These are phyloP conservation scores for Ajuga chamaepitys DNA, from an alignment of 257 asterid genomes.

Conservation along the genomic window DNA sequence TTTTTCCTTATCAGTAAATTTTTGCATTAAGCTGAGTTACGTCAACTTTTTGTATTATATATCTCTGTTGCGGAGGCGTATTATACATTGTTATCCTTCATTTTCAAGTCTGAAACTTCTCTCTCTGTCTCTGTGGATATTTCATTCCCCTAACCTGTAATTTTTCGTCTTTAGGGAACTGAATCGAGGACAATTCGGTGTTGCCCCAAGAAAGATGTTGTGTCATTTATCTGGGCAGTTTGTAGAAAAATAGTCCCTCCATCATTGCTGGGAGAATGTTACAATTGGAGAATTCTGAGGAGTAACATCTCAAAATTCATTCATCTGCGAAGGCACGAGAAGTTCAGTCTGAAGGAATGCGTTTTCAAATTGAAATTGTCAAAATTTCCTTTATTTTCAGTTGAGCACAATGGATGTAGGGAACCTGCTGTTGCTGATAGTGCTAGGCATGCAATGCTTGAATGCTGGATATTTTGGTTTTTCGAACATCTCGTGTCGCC, in stretches of 20 bases:
- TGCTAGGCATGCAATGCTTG: slow-evolving; percentile 43
- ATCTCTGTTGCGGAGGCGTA: not conserved
- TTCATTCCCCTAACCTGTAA: too few relatives aligned
- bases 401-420: slow-evolving; percentile 9
- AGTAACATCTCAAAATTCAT: slow-evolving; percentile 63
- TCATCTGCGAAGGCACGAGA: slow-evolving; percentile 73
- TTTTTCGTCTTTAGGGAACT: too few relatives aligned
- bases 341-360: slow-evolving; percentile 66
- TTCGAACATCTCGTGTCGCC: slow-evolving; percentile 56
- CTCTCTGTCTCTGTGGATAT: too few relatives aligned
- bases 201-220: slow-evolving; percentile 70
- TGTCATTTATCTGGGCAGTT: slow-evolving; percentile 76
- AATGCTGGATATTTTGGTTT: slow-evolving; percentile 76
- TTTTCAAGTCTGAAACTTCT: slow-evolving; percentile 2
- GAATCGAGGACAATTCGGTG: slow-evolving; percentile 20
- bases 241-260: slow-evolving; percentile 77
- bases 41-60: not conserved
- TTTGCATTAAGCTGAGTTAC: too few relatives aligned
- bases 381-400: slow-evolving; percentile 41
- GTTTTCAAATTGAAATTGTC: slow-evolving; percentile 53
- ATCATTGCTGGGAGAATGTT: slow-evolving; percentile 58
- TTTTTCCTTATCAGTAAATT: not conserved
- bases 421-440: slow-evolving; percentile 21
- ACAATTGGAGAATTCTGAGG: slow-evolving; percentile 64
- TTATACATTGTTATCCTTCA: not conserved